Percentiles rank a stretch among this genome's conserved stretches.
Conservation (phyloP, 1,139 yeast species). For the Lodderomyces pseudojiufengensis region DNA sequence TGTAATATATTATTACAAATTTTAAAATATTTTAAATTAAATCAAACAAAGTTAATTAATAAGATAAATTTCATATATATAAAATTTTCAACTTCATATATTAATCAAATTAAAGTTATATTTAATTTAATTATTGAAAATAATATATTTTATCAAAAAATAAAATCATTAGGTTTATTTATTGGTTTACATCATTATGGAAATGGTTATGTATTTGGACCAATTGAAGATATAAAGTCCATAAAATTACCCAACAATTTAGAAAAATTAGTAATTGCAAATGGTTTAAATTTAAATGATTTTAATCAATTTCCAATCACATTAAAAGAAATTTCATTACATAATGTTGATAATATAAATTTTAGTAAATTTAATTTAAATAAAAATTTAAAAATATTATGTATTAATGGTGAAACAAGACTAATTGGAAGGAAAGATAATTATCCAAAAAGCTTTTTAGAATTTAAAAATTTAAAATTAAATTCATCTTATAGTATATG, state of each 20-base stretch:
- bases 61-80: slow-evolving; percentile 9
- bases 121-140: slow-evolving; percentile 7
- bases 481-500: slow-evolving; percentile 10
- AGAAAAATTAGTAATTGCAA: slow-evolving; percentile 11
- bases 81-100: slow-evolving; percentile 12
- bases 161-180: slow-evolving; percentile 13
- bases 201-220: slow-evolving; percentile 10
- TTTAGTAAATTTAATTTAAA: slow-evolving; percentile 13
- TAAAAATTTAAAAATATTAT: slow-evolving; percentile 9
- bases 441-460: slow-evolving; percentile 11
- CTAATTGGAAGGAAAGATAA: slow-evolving; percentile 7
- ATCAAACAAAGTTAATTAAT: slow-evolving; percentile 1
- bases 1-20: slow-evolving; percentile 13
- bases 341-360: slow-evolving; percentile 9
- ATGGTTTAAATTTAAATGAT: slow-evolving; percentile 11
- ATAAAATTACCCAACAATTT: slow-evolving; percentile 10
- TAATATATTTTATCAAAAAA: slow-evolving; percentile 9
- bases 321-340: slow-evolving; percentile 10
- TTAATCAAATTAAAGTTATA: slow-evolving; percentile 10
- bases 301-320: slow-evolving; percentile 12
- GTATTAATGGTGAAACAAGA: slow-evolving; percentile 10
- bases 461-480: slow-evolving; percentile 11
- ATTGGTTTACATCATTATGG: slow-evolving; percentile 13
- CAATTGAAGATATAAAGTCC: slow-evolving; percentile 2
- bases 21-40: slow-evolving; percentile 9